A percentile compares a stretch with the other conserved stretches of the same genome.
Conservation (phyloP, 768 basidiomycete genomes). For the Butyriboletus loyo region DNA sequence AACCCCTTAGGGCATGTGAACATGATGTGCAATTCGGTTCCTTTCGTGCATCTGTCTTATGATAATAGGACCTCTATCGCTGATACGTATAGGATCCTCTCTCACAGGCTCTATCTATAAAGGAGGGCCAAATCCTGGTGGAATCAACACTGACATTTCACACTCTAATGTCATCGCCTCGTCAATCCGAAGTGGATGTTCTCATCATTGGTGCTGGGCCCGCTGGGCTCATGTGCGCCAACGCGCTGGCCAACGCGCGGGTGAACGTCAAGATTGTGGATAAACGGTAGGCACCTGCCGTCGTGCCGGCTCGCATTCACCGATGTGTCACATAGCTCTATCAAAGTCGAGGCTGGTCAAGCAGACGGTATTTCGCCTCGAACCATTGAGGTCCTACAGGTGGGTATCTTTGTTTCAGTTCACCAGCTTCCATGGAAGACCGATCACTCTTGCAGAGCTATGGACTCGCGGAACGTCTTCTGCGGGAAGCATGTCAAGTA, state of each 20-base stretch:
- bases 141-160: not conserved
- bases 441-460: conserved; percentile 52
- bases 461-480: conserved; percentile 60
- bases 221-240: conserved; percentile 42
- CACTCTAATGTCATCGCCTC: conserved; percentile 11
- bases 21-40: too few relatives aligned
- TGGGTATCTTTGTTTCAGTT: conserved; percentile 1
- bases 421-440: not conserved
- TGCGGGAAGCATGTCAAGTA: conserved; percentile 62
- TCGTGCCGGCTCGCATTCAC: not conserved
- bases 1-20: not conserved
- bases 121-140: not conserved
- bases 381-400: conserved; percentile 46
- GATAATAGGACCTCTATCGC: not conserved
- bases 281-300: conserved; percentile 29
- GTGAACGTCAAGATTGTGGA: conserved; percentile 41
- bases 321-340: conserved; percentile 8
- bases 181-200: conserved; percentile 37
- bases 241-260: conserved; percentile 36
- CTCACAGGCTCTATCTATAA: not conserved
- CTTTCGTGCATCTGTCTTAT: not conserved
- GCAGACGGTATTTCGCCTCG: conserved; percentile 28
- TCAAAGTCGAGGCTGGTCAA: conserved; percentile 22
- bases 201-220: conserved; percentile 44
- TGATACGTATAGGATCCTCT: not conserved